phyloP scores from a whole-genome alignment of 352 stramenopile species.

The Globisporangium recalcitrans region DNA sequence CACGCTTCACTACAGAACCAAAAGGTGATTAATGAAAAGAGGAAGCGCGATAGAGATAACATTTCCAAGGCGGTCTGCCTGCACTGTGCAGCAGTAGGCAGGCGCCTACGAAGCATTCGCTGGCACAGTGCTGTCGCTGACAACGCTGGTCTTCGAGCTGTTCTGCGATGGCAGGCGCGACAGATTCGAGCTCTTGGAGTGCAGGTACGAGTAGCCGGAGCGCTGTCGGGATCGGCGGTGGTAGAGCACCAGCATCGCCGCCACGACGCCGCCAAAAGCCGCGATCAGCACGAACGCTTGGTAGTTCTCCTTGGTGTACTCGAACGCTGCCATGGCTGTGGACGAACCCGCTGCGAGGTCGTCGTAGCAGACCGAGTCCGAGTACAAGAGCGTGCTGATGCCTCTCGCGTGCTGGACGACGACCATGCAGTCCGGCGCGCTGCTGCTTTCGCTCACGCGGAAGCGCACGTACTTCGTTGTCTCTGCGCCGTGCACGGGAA shows the following conservation, averaged over 20 bases:
- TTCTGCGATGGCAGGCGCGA: conserved; percentile 25
- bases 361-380: conserved; percentile 48
- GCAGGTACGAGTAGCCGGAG: conserved; percentile 58
- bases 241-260: conserved; percentile 33
- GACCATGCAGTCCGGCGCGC: conserved; percentile 43
- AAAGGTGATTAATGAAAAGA: conserved; percentile 7
- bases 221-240: conserved; percentile 45
- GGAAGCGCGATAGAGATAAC: conserved; percentile 1
- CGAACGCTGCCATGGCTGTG: conserved; percentile 18
- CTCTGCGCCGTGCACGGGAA: conserved; percentile 14
- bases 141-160: conserved; percentile 14
- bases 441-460: conserved; percentile 28
- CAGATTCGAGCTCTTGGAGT: conserved; percentile 39
- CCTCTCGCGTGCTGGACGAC: conserved; percentile 37
- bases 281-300: conserved; percentile 34
- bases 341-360: conserved; percentile 18
- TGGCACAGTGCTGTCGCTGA: conserved; percentile 19
- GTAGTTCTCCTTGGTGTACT: conserved; percentile 36
- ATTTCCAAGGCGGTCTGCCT: neutral
- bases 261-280: conserved; percentile 24
- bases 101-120: conserved; percentile 30
- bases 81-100: neutral
- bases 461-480: conserved; percentile 54
- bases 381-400: conserved; percentile 51
- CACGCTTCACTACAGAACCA: neutral